phyloP scores from a whole-genome alignment of 345 rosid species.

The Dimocarpus longan region DNA sequence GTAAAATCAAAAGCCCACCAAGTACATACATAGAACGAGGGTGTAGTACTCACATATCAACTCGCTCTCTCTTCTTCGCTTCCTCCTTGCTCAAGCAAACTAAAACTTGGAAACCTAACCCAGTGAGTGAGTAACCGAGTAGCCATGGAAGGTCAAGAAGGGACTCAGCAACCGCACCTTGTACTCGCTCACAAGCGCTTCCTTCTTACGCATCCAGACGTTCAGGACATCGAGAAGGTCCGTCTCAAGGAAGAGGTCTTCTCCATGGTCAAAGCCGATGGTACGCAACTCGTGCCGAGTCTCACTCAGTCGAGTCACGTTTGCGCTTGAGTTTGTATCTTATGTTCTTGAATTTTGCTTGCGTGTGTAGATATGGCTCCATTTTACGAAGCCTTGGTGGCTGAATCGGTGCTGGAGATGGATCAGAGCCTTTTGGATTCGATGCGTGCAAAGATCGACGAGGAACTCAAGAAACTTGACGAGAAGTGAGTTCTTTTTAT shows the following conservation, averaged over 20 bases:
- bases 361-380: constrained; percentile 74
- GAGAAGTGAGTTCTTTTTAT: constrained; percentile 65
- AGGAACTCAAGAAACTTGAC: constrained; percentile 85
- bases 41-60: background rate
- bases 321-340: background rate
- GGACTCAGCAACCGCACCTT: constrained; percentile 84
- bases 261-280: constrained; percentile 64
- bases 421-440: constrained; percentile 71
- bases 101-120: constrained; percentile 2
- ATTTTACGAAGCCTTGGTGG: constrained; percentile 78
- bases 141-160: constrained; percentile 82
- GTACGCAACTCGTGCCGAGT: constrained; percentile 35
- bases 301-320: background rate
- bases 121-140: constrained; percentile 14
- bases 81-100: constrained; percentile 16
- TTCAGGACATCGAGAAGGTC: constrained; percentile 90
- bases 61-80: background rate
- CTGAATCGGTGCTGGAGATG: constrained; percentile 62
- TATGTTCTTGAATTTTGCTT: background rate
- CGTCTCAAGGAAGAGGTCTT: constrained; percentile 85
- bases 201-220: constrained; percentile 77
- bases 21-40: background rate
- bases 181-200: constrained; percentile 80
- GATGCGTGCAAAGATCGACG: constrained; percentile 66
- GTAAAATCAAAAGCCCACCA: too few relatives aligned